Evolutionary conservation across 2,329 filamentous ascomycete species (phyloP).

Genomic region (Coniochaeta ligniaria): DNA sequence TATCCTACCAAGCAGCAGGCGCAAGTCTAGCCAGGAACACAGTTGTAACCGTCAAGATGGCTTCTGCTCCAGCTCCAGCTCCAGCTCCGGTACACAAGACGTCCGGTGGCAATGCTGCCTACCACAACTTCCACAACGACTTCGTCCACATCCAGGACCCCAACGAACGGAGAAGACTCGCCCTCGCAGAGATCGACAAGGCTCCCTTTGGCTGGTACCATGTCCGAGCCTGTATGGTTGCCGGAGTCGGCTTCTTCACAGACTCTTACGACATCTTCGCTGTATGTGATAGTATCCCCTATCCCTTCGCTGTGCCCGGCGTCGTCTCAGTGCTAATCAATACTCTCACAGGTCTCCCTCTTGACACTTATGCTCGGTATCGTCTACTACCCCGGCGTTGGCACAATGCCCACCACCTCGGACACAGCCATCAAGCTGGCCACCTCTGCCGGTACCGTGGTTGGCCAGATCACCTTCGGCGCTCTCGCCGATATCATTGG

Average conservation of each 20-base stretch:
- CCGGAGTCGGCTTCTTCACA: slow-evolving; percentile 83
- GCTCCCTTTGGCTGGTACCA: slow-evolving; percentile 82
- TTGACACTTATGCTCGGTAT: slow-evolving; percentile 71
- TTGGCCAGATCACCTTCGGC: slow-evolving; percentile 77
- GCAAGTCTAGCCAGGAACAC: background rate
- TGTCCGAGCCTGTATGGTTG: slow-evolving; percentile 67
- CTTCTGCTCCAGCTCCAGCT: slow-evolving; percentile 4
- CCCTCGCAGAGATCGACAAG: slow-evolving; percentile 75
- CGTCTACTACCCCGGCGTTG: slow-evolving; percentile 58
- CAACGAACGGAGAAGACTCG: slow-evolving; percentile 71
- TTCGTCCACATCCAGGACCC: slow-evolving; percentile 54
- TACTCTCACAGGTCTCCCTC: slow-evolving; percentile 51
- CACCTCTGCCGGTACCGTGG: slow-evolving; percentile 74
- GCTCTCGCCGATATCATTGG: slow-evolving; percentile 71
- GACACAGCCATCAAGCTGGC: slow-evolving; percentile 83
- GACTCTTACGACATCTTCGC: slow-evolving; percentile 43
- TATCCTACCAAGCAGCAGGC: background rate
- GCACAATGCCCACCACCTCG: slow-evolving; percentile 56
- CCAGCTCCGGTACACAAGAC: slow-evolving; percentile 33
- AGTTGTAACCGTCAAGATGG: slow-evolving; percentile 10
- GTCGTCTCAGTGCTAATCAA: background rate
- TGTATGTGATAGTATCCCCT: slow-evolving; percentile 28
- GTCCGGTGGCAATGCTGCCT: slow-evolving; percentile 59
- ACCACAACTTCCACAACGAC: slow-evolving; percentile 62
- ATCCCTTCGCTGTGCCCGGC: background rate